Base-by-base conservation (phyloP, 495 filamentous ascomycete species). In the Viridothelium virens region DNA sequence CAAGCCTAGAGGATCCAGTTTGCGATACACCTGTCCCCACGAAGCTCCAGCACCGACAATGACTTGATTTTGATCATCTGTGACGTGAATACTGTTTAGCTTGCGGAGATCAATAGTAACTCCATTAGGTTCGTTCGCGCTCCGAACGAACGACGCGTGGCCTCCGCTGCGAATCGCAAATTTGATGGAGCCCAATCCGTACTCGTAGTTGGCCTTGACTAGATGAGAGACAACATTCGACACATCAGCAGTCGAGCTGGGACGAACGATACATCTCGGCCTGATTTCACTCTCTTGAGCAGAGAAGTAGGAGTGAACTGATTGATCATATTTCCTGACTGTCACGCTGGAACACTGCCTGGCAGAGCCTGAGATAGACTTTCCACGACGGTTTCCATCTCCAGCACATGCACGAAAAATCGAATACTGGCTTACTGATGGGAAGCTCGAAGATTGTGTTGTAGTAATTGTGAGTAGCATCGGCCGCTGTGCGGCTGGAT, bases 71-170 rank as follows among this genome's bases (percentile, higher is more conserved):
- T 78, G 71, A 31, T 81, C 77, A 18, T 74, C 72, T 18, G 80
- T 76, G 3, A 82, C 70, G 6, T 73, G 75, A 63, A 84, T 72
- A 38, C 77, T 72, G 56, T 83, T 77, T 10, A 86, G 67, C 0
- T 66, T 71, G 61, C 71, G 69, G 11, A 85, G 77, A 63, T 85
- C 83, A 69, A 86, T 80, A 18, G 48, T 53, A 18, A 53, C n/a
- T 18, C 48, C 48, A 53, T 53, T 2, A 53, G 48, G 16, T 18
- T 53, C 48, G 25, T 53, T 53, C 7, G 48, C 48, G 48, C 10
- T 1, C 16, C 48, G 7, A 11, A 2, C 48, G 16, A 53, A 53
- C 16, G 48, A 18, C 25, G 48, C 48, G 5, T 14, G 7, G 48
- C 48, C 48, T 53, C 48, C 48, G 16, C 48, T 53, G 5, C 48